Conservation (phyloP, 768 basidiomycete species). For the Russula sp. region DNA sequence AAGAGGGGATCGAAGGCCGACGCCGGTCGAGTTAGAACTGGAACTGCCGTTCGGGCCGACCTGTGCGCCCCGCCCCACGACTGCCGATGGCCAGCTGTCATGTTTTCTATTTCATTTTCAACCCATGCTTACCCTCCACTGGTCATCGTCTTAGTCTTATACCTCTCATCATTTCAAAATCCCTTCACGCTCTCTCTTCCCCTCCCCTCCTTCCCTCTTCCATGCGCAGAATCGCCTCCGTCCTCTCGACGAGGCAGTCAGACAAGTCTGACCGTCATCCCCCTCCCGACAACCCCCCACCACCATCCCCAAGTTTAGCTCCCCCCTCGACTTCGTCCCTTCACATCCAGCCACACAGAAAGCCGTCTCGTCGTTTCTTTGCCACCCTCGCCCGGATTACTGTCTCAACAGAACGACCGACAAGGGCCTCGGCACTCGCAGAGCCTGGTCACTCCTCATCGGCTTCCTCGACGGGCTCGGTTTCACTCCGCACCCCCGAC, state of each 20-base stretch:
- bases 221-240: conserved; percentile 65
- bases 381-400: conserved; percentile 31
- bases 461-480: conserved; percentile 54
- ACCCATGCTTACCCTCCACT: conserved; percentile 13
- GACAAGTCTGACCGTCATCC: conserved; percentile 36
- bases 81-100: conserved; percentile 1
- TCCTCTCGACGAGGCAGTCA: conserved; percentile 43
- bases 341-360: conserved; percentile 12
- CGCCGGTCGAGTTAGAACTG: neutral
- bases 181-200: neutral
- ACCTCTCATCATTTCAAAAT: neutral
- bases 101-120: neutral
- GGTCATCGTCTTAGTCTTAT: conserved; percentile 12
- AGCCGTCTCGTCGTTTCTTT: conserved; percentile 23
- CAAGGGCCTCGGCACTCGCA: conserved; percentile 29
- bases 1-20: conserved; percentile 16
- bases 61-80: neutral
- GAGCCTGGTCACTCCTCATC: conserved; percentile 50
- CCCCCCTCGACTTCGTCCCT: conserved; percentile 17
- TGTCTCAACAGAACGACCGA: conserved; percentile 34
- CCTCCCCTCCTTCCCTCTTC: neutral
- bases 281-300: conserved; percentile 26
- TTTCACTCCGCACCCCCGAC: conserved; percentile 53
- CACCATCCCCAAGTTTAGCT: conserved; percentile 34
- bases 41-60: conserved; percentile 4